Evolutionary conservation across 129 eudicot genomes (phyloP).

Genomic region (Heracleum sosnowskyi): DNA sequence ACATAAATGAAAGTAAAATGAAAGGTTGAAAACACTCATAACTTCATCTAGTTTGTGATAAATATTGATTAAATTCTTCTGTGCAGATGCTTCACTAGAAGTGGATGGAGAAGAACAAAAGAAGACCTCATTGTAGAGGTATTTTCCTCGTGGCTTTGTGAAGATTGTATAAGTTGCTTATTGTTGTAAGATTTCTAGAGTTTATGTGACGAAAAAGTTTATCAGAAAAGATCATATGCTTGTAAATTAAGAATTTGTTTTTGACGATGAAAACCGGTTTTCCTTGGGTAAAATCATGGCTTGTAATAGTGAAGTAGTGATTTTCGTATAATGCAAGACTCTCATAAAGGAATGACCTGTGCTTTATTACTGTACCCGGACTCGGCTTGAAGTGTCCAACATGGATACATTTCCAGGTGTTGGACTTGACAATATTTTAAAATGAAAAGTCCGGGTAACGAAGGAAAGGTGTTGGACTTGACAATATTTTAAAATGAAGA

Average conservation of each 20-base stretch:
- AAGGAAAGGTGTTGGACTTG: no score
- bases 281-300: not conserved
- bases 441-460: no score
- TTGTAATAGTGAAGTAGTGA: not conserved
- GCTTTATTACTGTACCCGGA: no score
- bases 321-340: not conserved
- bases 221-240: not conserved
- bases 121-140: slow-evolving; percentile 83
- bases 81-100: slow-evolving; percentile 81
- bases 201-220: not conserved
- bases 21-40: not conserved
- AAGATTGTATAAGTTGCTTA: not conserved
- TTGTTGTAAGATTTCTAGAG: not conserved
- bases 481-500: no score
- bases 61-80: slow-evolving; percentile 8
- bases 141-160: slow-evolving; percentile 1
- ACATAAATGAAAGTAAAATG: not conserved
- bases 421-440: no score
- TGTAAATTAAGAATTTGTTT: not conserved
- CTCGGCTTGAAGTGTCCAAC: no score
- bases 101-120: slow-evolving; percentile 93
- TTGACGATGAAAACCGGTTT: not conserved
- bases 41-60: not conserved
- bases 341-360: not conserved
- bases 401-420: no score